Evolutionary conservation across 257 asterid genomes (phyloP).

Genomic region (Solanum pinnatisectum): DNA sequence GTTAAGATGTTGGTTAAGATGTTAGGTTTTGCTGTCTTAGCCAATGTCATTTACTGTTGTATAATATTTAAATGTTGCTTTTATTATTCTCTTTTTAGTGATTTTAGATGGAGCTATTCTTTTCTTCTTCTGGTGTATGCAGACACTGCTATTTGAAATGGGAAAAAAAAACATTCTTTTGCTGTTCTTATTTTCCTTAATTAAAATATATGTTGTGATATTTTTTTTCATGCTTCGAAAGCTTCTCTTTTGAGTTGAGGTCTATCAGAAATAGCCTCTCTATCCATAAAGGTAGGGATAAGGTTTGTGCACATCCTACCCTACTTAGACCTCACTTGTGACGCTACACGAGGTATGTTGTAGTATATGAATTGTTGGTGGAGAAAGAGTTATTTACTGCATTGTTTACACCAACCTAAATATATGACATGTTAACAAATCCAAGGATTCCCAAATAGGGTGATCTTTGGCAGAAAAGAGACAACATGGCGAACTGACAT

Average conservation of each 20-base stretch:
- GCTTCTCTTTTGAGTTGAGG: not conserved
- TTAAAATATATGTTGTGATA: not conserved
- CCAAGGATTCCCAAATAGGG: not conserved
- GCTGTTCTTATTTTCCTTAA: not conserved
- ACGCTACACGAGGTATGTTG: not conserved
- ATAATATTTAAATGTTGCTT: not conserved
- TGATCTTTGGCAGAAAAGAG: not conserved
- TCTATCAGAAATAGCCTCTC: not conserved
- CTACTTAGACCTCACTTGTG: not conserved
- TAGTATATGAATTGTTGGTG: not conserved
- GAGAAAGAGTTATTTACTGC: not conserved
- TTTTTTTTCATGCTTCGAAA: not conserved
- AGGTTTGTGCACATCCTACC: not conserved
- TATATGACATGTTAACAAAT: not conserved
- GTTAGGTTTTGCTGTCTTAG: not conserved
- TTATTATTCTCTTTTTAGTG: not conserved
- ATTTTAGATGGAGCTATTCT: not conserved
- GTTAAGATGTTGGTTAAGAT: slow-evolving; percentile 6
- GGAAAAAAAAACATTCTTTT: not conserved
- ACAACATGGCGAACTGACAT: not conserved
- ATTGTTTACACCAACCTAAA: not conserved
- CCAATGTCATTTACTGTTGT: not conserved
- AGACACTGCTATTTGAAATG: not conserved
- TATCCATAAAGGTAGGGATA: not conserved
- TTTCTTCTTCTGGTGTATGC: not conserved